Base-by-base conservation (phyloP, 1,284 basidiomycete species). In the Moesziomyces sp. region DNA sequence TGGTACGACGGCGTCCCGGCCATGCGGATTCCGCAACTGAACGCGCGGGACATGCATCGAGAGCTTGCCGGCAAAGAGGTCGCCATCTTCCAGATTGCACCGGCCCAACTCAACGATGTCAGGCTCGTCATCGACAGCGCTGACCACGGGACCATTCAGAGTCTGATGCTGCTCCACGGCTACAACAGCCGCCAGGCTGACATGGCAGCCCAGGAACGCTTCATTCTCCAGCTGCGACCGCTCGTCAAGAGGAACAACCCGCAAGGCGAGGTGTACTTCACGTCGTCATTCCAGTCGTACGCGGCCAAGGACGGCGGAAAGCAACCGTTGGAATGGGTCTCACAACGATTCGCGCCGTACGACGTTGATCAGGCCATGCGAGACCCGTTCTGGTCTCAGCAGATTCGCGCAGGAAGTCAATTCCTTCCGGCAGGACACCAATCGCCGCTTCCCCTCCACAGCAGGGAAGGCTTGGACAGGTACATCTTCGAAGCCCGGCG, bases 91-190 rank as follows among this genome's bases (percentile, higher is more conserved):
- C 69, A 72, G 56, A 46, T 72, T 10, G 69, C 69, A 14, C 69
- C 69, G 1, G 57, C 69, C 3, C 13, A 21, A 3, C 26, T 18
- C 2, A 35, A 24, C 5, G 46, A 52, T 16, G 49, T 72, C 4
- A 8, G 53, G 3, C 23, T 28, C 2, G 59, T 72, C 8, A 46
- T 72, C 26, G 14, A 53, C 0, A 50, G 54, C 24, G 59, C 63
- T 18, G 63, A 72, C 14, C 21, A 4, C 7, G 53, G 49, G 13
- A 49, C 52, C 2, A 53, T 72, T 28, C 46, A 60, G 3, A 42
- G 18, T 10, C 58, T 52, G 46, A 67, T 72, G 63, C 49, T 72
- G 24, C 46, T 72, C n/a, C 69, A 67, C 28, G 69, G 69, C 2
- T 72, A 72, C 56, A 72, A 72, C 56, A 63, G 59, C 40, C 30